A percentile compares a stretch with the other conserved stretches of the same genome.
Conservation (phyloP, 1,284 basidiomycete genomes). For the Neonothopanus nambi region DNA sequence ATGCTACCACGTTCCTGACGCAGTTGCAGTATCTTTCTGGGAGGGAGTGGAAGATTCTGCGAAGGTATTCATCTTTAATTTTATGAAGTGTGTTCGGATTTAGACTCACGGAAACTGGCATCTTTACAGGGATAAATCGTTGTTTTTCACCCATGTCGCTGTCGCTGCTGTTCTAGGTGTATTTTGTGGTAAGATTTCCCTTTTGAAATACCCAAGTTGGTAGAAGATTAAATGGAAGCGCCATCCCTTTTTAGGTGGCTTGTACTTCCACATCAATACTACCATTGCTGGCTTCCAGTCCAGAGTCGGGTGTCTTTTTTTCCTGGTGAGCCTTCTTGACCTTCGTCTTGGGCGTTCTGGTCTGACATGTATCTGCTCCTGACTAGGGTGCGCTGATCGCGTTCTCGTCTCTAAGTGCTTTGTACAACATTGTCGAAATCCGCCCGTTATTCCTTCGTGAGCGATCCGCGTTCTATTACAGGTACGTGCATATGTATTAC, state of each 20-base stretch:
- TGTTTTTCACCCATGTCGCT: constrained; percentile 77
- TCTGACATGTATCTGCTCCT: constrained; percentile 3
- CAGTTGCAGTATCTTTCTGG: constrained; percentile 79
- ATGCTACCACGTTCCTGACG: constrained; percentile 79
- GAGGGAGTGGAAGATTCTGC: constrained; percentile 81
- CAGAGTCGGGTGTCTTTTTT: constrained; percentile 87
- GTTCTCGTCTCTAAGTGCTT: constrained; percentile 83
- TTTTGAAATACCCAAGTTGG: background rate
- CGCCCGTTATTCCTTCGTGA: constrained; percentile 86
- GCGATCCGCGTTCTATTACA: constrained; percentile 79
- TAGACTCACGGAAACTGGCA: no score
- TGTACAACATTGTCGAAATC: constrained; percentile 83
- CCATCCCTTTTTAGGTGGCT: constrained; percentile 71
- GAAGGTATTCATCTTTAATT: constrained; percentile 61
- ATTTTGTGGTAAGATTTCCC: constrained; percentile 61
- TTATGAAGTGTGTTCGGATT: no score
- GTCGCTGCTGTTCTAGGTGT: constrained; percentile 75
- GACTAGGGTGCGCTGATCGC: constrained; percentile 82
- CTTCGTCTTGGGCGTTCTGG: no score
- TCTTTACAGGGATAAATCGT: constrained; percentile 74
- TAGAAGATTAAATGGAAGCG: background rate
- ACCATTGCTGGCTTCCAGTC: constrained; percentile 93
- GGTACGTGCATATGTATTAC: constrained; percentile 37
- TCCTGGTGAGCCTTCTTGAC: constrained; percentile 57
- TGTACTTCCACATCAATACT: constrained; percentile 78